Base-by-base conservation (phyloP, 495 filamentous ascomycete genomes). In the Aspergillus nidulans region DNA sequence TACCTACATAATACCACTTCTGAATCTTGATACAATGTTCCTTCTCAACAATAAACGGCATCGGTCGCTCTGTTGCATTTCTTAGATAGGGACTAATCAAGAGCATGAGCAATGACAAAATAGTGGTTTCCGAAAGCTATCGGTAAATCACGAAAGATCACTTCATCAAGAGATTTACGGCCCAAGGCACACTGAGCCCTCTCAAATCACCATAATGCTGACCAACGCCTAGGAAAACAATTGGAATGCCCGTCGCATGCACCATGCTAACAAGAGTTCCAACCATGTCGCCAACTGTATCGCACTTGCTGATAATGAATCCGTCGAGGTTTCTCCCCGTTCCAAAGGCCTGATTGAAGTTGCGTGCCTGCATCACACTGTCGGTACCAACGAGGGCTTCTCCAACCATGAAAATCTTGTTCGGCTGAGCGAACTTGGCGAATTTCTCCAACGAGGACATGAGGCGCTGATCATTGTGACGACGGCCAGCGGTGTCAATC, bases 391-490 rank as follows among this genome's bases (percentile, higher is more conserved):
- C 95, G 7, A 98, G 79, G 19, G 94, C 94, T 81, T 98, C 94
- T 54, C 91, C 94, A 66, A 98, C 94, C 94, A 98, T 97, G 63
- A 98, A 81, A 55, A 97, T 96, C 78, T 98, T 97, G 68, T 98
- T 92, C 2, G 95, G 95, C 48, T 90, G 79, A 7, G 94, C 94
- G 63, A 97, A 87, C 63, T 95, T 94, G 59, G 89, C 94, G 64
- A 98, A 98, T 63, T 97, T 97, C 75, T 97, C 92, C 34, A 98
- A 75, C 4, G 85, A 90, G 15, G 87, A 90, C 95, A 98, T 97
- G 52, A 98, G 79, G 0, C 94, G 84, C 65, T 90, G 83, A 66
- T 98, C 94, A 63, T 98, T 98, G 71, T 98, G 95, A 34, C 94
- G 83, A 16, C 95, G 83, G 5, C 94, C 94, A 1, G 94, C 94